A percentile compares a stretch with the other conserved stretches of the same genome.
These are phyloP conservation scores for Lagenaria siceraria DNA, from an alignment of 306 rosid genomes.

Conservation along the genomic window DNA sequence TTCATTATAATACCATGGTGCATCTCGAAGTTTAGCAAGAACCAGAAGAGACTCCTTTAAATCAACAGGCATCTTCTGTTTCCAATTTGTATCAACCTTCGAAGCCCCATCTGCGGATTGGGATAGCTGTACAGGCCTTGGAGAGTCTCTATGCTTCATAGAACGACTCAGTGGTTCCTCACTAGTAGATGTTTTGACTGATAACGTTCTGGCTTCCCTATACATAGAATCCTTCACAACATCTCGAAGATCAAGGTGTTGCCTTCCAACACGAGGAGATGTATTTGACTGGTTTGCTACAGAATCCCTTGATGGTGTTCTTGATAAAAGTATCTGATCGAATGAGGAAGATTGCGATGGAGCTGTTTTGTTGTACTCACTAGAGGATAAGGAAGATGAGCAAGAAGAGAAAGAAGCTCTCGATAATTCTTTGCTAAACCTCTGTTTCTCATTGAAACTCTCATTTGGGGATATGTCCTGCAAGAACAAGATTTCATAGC, in stretches of 20 bases:
- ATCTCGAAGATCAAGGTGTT: conserved; percentile 63
- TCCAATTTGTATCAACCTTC: conserved; percentile 29
- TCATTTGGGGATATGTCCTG: conserved; percentile 49
- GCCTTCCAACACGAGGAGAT: conserved; percentile 23
- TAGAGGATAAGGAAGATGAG: conserved; percentile 64
- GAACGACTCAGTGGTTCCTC: conserved; percentile 37
- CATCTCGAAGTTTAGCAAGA: conserved; percentile 74
- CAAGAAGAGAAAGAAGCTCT: conserved; percentile 83
- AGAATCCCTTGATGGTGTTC: conserved; percentile 51
- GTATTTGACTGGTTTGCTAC: not conserved
- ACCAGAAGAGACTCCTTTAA: conserved; percentile 57
- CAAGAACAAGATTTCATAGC: conserved; percentile 13
- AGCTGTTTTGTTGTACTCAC: conserved; percentile 46
- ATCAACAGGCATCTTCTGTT: conserved; percentile 42
- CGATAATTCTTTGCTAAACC: conserved; percentile 63
- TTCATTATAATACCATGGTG: conserved; percentile 54
- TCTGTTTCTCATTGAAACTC: conserved; percentile 42
- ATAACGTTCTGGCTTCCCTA: conserved; percentile 56
- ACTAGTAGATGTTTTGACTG: conserved; percentile 23
- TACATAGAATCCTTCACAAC: conserved; percentile 89
- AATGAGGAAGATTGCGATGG: conserved; percentile 43
- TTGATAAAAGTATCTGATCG: conserved; percentile 37
- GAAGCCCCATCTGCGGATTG: conserved; percentile 34
- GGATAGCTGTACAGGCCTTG: conserved; percentile 44
- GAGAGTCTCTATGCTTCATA: conserved; percentile 47